Percentiles rank a stretch among this genome's conserved stretches.
Evolutionary conservation across 2,329 filamentous ascomycete genomes (phyloP).

Genomic region (Diaporthe aspalathi): DNA sequence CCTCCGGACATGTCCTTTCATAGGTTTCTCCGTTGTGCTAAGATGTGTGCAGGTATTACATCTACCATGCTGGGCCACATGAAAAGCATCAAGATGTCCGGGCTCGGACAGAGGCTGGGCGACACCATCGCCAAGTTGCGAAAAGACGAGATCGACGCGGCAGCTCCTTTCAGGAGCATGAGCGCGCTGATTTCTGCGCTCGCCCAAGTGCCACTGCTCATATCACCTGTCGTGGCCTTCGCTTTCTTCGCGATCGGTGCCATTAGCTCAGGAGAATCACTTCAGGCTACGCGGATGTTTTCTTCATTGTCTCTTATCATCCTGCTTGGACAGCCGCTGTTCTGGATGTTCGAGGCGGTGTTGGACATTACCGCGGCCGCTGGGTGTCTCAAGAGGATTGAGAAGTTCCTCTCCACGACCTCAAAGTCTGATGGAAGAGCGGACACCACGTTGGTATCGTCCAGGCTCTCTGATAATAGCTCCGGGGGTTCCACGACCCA

Average conservation of each 20-base stretch:
- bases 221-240: slow-evolving; percentile 55
- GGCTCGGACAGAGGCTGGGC: slow-evolving; percentile 45
- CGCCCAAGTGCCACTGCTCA: slow-evolving; percentile 48
- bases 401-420: slow-evolving; percentile 48
- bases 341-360: slow-evolving; percentile 52
- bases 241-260: slow-evolving; percentile 48
- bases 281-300: slow-evolving; percentile 53
- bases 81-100: slow-evolving; percentile 57
- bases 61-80: slow-evolving; percentile 51
- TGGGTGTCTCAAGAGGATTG: slow-evolving; percentile 55
- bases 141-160: slow-evolving; percentile 51
- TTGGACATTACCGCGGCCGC: slow-evolving; percentile 52
- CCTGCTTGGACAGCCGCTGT: slow-evolving; percentile 53
- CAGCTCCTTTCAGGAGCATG: slow-evolving; percentile 50
- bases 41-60: not conserved
- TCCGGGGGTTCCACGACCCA: not conserved
- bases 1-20: not conserved
- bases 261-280: slow-evolving; percentile 45
- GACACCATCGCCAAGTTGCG: slow-evolving; percentile 46
- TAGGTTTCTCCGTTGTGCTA: not conserved
- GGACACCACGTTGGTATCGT: not conserved
- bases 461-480: not conserved
- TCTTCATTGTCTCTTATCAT: slow-evolving; percentile 55
- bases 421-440: not conserved
- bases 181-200: slow-evolving; percentile 51